These are phyloP conservation scores for Phaeosphaeria sp. DNA, from an alignment of 2,329 filamentous ascomycete genomes.

Conservation along the genomic window DNA sequence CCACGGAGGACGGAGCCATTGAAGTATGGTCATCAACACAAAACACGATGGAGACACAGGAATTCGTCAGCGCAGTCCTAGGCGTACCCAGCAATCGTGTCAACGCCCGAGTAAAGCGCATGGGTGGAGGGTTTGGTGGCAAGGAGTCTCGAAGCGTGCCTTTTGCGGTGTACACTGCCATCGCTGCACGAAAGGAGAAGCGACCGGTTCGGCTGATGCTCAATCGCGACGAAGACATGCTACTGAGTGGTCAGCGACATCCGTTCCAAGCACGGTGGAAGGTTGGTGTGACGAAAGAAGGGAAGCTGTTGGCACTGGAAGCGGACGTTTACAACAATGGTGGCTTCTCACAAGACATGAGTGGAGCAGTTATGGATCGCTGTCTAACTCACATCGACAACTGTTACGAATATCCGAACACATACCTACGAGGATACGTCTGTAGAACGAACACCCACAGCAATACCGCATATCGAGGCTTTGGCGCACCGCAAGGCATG, in stretches of 20 bases:
- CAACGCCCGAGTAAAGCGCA: conserved; percentile 84
- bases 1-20: conserved; percentile 89
- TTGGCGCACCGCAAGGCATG: conserved; percentile 92
- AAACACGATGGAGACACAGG: conserved; percentile 50
- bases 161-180: conserved; percentile 79
- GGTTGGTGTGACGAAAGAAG: conserved; percentile 87
- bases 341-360: conserved; percentile 74
- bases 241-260: conserved; percentile 87
- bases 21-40: conserved; percentile 70
- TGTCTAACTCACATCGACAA: conserved; percentile 85
- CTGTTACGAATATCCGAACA: conserved; percentile 86
- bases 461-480: conserved; percentile 94
- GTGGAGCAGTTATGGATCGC: conserved; percentile 81
- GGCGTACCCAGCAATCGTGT: conserved; percentile 87
- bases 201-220: conserved; percentile 91
- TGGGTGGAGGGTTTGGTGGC: conserved; percentile 92
- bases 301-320: conserved; percentile 89
- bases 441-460: conserved; percentile 96
- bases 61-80: conserved; percentile 81
- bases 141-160: conserved; percentile 90
- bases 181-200: conserved; percentile 83
- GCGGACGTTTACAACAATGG: conserved; percentile 90
- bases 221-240: conserved; percentile 93
- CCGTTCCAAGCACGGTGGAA: conserved; percentile 91
- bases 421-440: conserved; percentile 81